Conservation (phyloP, 768 basidiomycete genomes). For the Podaxis pistillaris region DNA sequence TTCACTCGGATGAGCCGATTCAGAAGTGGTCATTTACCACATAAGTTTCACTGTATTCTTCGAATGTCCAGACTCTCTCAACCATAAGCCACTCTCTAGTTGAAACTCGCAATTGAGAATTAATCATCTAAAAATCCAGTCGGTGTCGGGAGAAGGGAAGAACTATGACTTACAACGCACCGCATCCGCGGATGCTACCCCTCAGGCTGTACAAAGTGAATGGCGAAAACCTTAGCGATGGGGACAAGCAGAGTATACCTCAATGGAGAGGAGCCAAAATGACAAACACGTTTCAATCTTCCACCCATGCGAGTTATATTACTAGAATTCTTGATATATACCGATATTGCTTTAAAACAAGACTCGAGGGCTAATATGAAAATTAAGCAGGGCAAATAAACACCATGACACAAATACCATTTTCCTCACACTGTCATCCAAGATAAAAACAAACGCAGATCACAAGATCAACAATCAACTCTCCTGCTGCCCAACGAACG, state of each 20-base stretch:
- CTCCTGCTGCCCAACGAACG: conserved; percentile 7
- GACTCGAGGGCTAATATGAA: background rate
- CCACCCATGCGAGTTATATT: background rate
- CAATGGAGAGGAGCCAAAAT: background rate
- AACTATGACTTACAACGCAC: too few species aligned
- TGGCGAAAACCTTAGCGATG: too few species aligned
- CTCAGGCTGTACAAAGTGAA: background rate
- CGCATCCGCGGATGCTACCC: too few species aligned
- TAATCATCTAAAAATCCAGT: too few species aligned
- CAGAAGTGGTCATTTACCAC: too few species aligned
- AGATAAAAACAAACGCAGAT: background rate
- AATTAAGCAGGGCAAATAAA: background rate
- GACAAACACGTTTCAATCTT: background rate
- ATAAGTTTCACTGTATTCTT: too few species aligned
- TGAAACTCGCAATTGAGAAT: too few species aligned
- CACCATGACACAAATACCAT: background rate
- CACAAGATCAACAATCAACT: background rate
- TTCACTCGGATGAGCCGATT: too few species aligned
- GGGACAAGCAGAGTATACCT: too few species aligned
- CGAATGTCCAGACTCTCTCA: too few species aligned
- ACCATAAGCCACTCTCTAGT: too few species aligned
- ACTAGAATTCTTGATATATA: background rate
- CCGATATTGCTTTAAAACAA: background rate
- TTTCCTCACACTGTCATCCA: background rate
- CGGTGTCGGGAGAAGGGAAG: too few species aligned